These are phyloP conservation scores for Sarcocystis neurona DNA, from an alignment of 169 alveolate species.

Conservation along the genomic window DNA sequence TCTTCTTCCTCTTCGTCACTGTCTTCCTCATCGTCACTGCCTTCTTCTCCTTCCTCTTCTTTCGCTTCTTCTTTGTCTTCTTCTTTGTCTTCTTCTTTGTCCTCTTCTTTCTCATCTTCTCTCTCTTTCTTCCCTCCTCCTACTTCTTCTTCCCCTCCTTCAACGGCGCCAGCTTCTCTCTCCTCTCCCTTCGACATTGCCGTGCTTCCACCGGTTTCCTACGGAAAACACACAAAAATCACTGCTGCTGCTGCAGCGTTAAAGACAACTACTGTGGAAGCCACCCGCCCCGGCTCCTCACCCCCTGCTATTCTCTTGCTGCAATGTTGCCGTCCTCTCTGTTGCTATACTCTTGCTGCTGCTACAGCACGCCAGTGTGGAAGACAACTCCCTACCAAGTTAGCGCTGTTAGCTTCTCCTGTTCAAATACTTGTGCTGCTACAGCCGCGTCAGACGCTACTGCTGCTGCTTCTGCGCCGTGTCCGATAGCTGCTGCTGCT, in stretches of 20 bases:
- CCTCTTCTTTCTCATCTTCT: not conserved
- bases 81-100: not conserved
- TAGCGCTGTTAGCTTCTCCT: no score
- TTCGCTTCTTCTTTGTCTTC: not conserved
- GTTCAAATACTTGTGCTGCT: no score
- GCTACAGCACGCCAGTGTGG: no score
- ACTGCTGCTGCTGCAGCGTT: not conserved
- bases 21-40: not conserved
- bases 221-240: not conserved
- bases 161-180: not conserved
- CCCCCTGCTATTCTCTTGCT: no score
- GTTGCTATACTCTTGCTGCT: no score
- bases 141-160: not conserved
- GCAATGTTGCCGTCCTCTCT: no score
- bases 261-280: not conserved
- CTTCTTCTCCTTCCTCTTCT: not conserved
- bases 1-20: constrained; percentile 66
- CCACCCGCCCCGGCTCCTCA: no score
- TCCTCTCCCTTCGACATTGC: not conserved
- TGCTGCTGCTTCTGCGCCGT: no score
- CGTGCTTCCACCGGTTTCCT: not conserved
- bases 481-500: no score
- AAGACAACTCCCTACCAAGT: no score
- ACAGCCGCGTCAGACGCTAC: no score
- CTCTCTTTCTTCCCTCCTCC: not conserved